Evolutionary conservation across 176 grass and related monocot species (phyloP).

Genomic region (Triticum monococcum): DNA sequence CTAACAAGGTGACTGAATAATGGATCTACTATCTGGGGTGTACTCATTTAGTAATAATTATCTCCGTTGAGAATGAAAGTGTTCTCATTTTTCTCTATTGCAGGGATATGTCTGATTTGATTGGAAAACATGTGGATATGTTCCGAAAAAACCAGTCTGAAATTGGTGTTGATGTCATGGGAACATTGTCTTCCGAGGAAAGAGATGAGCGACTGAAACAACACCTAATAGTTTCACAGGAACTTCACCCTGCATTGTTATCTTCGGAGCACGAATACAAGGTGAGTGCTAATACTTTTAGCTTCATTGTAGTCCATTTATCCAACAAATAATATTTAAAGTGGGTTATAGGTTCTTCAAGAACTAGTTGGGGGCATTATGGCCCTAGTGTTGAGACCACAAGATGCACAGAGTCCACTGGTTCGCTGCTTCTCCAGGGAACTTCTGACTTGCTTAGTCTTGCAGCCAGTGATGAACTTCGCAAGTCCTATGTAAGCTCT

Average conservation of each 20-base stretch:
- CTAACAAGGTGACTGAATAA: conserved; percentile 66
- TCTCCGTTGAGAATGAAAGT: background rate
- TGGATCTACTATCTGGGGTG: conserved; percentile 17
- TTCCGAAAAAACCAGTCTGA: conserved; percentile 85
- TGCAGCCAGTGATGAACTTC: conserved; percentile 89
- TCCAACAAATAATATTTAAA: conserved; percentile 39
- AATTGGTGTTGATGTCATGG: conserved; percentile 86
- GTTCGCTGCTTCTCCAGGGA: conserved; percentile 85
- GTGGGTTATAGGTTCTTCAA: conserved; percentile 81
- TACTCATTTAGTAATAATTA: conserved; percentile 24
- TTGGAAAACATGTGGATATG: conserved; percentile 79
- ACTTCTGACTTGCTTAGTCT: conserved; percentile 76
- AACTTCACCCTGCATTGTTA: conserved; percentile 95
- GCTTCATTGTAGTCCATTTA: conserved; percentile 20
- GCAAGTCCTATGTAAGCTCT: conserved; percentile 82
- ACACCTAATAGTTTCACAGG: conserved; percentile 77
- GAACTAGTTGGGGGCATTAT: conserved; percentile 78
- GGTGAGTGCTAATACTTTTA: conserved; percentile 42
- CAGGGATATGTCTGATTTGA: conserved; percentile 91
- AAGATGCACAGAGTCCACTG: conserved; percentile 85
- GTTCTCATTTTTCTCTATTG: conserved; percentile 1
- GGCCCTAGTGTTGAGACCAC: conserved; percentile 80
- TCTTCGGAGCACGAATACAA: conserved; percentile 90
- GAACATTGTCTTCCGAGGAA: conserved; percentile 91
- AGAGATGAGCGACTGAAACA: conserved; percentile 89